These are phyloP conservation scores for Aschersonia sp. DNA, from an alignment of 2,329 filamentous ascomycete species.

Conservation along the genomic window DNA sequence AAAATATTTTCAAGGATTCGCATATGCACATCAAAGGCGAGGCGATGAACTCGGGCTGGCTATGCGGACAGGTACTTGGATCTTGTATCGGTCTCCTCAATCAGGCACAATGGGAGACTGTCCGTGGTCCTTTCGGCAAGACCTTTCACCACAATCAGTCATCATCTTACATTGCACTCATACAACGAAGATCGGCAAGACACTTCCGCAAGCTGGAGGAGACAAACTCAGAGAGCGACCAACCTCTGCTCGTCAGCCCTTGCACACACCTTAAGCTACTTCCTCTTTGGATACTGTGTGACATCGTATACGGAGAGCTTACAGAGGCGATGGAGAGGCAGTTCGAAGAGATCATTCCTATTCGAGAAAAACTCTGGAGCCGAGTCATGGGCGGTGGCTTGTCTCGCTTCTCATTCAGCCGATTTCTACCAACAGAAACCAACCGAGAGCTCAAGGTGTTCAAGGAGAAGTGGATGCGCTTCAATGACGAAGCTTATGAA, in stretches of 20 bases:
- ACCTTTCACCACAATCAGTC: neutral
- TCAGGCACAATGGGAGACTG: constrained; percentile 1
- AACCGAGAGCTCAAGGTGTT: neutral
- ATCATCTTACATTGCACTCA: no score
- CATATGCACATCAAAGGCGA: constrained; percentile 3
- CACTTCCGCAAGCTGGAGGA: neutral
- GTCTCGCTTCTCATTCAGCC: neutral
- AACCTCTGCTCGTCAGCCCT: neutral
- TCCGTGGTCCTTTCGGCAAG: neutral
- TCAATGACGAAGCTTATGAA: neutral
- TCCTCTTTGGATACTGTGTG: constrained; percentile 3
- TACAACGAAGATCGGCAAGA: neutral
- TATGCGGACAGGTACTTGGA: constrained; percentile 3
- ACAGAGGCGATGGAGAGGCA: neutral
- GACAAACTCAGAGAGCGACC: neutral
- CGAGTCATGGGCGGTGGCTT: neutral
- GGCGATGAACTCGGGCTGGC: constrained; percentile 3
- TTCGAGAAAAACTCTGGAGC: neutral
- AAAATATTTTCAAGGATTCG: constrained; percentile 3
- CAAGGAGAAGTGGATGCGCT: neutral
- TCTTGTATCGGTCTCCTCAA: constrained; percentile 4
- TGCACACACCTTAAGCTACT: constrained; percentile 1
- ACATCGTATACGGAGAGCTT: constrained; percentile 3
- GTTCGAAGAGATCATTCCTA: neutral
- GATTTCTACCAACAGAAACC: neutral